Conservation (phyloP, 495 filamentous ascomycete species). For the Hypoxylon cercidicola region DNA sequence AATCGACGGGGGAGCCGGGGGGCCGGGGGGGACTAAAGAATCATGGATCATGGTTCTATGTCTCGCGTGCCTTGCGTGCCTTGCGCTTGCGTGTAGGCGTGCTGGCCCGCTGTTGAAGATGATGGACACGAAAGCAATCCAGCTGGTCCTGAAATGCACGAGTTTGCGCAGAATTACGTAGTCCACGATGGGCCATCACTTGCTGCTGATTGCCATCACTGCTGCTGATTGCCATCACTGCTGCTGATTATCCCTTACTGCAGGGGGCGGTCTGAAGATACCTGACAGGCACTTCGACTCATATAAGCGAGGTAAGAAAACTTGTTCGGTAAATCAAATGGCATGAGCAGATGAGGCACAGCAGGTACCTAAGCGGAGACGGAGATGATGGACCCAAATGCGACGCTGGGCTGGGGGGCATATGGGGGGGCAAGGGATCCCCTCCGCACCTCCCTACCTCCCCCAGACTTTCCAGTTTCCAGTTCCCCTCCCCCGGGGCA, state of each 20-base stretch:
- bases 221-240: too few relatives aligned
- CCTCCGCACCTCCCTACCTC: too few relatives aligned
- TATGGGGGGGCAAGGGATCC: neutral
- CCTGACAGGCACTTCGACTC: constrained; percentile 9
- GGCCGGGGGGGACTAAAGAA: neutral
- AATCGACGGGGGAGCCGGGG: constrained; percentile 21
- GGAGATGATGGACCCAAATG: constrained; percentile 6
- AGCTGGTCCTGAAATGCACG: neutral
- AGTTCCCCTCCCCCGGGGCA: neutral
- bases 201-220: constrained; percentile 15
- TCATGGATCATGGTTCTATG: constrained; percentile 8
- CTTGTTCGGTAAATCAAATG: neutral
- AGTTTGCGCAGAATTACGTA: neutral
- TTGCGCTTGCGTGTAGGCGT: too few relatives aligned
- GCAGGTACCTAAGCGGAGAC: neutral
- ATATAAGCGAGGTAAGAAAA: constrained; percentile 18
- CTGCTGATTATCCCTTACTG: neutral
- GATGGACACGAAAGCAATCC: too few relatives aligned
- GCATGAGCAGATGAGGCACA: too few relatives aligned
- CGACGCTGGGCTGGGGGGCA: constrained; percentile 16
- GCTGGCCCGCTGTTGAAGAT: too few relatives aligned
- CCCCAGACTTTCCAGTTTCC: too few relatives aligned
- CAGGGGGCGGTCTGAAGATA: constrained; percentile 17
- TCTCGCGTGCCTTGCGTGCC: too few relatives aligned
- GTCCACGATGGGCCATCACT: constrained; percentile 1